Percentiles rank a stretch among this genome's conserved stretches.
These are phyloP conservation scores for Nothomitra cinnamomea DNA, from an alignment of 2,329 filamentous ascomycete species.

Conservation along the genomic window DNA sequence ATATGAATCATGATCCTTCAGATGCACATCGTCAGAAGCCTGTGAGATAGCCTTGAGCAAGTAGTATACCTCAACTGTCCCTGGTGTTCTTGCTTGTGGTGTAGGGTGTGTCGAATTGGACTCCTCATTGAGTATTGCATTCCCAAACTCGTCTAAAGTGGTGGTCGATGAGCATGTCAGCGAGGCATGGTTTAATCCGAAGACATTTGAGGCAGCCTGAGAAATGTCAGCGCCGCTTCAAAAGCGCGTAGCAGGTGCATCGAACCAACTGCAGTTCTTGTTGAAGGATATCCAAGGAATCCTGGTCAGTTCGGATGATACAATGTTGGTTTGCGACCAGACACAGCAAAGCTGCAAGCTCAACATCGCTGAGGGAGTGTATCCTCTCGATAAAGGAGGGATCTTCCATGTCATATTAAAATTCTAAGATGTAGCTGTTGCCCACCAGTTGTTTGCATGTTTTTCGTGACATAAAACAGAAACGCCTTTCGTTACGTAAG, in stretches of 20 bases:
- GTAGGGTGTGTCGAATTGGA: constrained; percentile 7
- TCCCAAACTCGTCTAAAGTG: constrained; percentile 66
- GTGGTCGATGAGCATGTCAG: constrained; percentile 57
- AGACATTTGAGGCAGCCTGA: constrained; percentile 51
- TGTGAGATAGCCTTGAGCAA: not conserved
- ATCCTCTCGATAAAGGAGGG: constrained; percentile 48
- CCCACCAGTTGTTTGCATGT: too few relatives aligned
- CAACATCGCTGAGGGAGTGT: constrained; percentile 68
- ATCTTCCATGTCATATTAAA: constrained; percentile 37
- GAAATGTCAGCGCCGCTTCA: not conserved
- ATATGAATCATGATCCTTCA: not conserved
- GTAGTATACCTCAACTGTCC: constrained; percentile 10
- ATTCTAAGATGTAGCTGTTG: too few relatives aligned
- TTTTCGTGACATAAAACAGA: too few relatives aligned
- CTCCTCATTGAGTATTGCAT: constrained; percentile 41
- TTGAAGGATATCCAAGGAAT: constrained; percentile 48
- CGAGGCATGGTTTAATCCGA: constrained; percentile 52
- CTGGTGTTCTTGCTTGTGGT: constrained; percentile 3
- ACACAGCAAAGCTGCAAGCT: constrained; percentile 70
- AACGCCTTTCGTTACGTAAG: too few relatives aligned
- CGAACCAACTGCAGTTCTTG: constrained; percentile 56
- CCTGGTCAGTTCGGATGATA: constrained; percentile 56
- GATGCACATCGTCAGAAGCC: not conserved
- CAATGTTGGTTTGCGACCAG: constrained; percentile 74
- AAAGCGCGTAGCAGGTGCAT: constrained; percentile 6